Conservation (phyloP, 1,139 yeast species). For the Diutina catenulata region DNA sequence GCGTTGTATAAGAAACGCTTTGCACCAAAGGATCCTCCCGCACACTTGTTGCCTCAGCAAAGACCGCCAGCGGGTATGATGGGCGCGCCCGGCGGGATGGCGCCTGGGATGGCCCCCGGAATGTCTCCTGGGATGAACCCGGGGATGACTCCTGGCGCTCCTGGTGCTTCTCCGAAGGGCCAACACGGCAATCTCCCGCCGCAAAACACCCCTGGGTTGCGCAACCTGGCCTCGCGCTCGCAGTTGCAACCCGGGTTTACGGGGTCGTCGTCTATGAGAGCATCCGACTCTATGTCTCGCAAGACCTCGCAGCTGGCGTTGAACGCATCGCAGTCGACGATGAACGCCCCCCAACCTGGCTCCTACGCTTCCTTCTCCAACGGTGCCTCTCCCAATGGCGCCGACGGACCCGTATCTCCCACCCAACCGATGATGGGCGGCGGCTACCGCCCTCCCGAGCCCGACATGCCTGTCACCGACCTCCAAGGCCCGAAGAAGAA, state of each 20-base stretch:
- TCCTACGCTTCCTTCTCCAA: too few species aligned
- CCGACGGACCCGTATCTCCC: not conserved
- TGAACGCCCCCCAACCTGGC: not conserved
- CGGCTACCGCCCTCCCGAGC: conserved; percentile 4
- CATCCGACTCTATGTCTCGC: not conserved
- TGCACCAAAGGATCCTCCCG: conserved; percentile 22
- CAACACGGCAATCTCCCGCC: not conserved
- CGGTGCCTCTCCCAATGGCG: too few species aligned
- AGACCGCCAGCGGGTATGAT: not conserved
- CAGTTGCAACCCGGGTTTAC: not conserved
- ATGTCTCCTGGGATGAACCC: not conserved
- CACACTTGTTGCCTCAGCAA: conserved; percentile 14
- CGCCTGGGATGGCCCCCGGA: not conserved
- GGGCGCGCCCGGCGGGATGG: too few species aligned
- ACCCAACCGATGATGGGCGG: not conserved
- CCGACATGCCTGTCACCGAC: not conserved
- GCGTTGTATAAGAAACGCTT: conserved; percentile 17
- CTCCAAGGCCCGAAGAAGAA: not conserved
- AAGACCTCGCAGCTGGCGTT: not conserved
- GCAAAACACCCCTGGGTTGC: not conserved
- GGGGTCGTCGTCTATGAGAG: too few species aligned
- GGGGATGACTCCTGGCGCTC: not conserved
- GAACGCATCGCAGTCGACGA: not conserved
- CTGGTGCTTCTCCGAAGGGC: not conserved
- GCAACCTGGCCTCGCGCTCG: not conserved